Evolutionary conservation across 352 stramenopile species (phyloP), one percentile per base, ranked within the genome.

Genomic region (Phytopythium chamaehyphon): DNA sequence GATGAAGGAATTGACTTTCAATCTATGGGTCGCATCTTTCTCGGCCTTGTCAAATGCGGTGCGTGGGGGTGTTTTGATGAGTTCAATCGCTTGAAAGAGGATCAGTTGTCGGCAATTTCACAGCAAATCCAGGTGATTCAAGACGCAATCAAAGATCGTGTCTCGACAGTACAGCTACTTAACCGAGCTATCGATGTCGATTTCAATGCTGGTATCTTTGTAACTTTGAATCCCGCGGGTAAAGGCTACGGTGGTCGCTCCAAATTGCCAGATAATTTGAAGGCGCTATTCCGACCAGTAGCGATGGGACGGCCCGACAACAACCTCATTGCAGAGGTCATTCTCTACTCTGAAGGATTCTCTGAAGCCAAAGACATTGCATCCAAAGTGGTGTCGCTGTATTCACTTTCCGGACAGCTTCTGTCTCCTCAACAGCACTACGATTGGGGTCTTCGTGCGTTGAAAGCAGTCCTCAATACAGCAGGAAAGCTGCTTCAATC

Each of bases 61-160:
- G 94, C 92, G 22, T 98, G 93, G 93, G 93, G 93, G n/a, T 98
- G 93, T 55, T 98, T 98, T 40, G 93, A 98, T 39, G 93, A 98
- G 57, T 98, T 98, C 53, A 98, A 98, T 64, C 87, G 94, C 1
- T 69, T 98, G 2, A 97, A 98, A 51, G 87, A 96, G 37, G 92
- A 98, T 36, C 85, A 98, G 61, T 74, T 98, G 16, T 97, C 86
- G 1, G 93, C 90, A 7, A 93, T 98, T 55, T 96, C 85, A 0
- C 90, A 97, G 69, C 94, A 98, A 66, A 97, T 98, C 53, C 90
- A 98, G 54, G 66, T 97, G 16, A 98, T 98, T 49, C 88, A 98
- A 64, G 86, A 96, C 53, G 92, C 91, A 0, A 96, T 98, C 49
- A 98, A 97, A 58, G 83, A 91, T 23, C 69, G 81, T 38, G 69